phyloP scores from a whole-genome alignment of 2,329 filamentous ascomycete genomes.

The Microdochium bolleyi region DNA sequence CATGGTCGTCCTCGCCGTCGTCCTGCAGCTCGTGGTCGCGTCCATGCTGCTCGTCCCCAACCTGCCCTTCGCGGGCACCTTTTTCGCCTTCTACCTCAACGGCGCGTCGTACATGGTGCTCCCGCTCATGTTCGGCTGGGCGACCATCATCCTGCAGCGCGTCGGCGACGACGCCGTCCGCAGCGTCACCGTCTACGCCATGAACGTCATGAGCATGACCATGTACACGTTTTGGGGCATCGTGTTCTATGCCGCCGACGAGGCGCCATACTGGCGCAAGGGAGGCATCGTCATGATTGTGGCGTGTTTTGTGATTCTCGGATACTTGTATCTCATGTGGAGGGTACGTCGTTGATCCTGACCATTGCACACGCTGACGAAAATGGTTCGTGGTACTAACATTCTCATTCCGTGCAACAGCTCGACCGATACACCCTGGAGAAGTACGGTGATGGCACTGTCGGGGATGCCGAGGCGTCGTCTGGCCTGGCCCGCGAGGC shows the following conservation, averaged over 20 bases:
- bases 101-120: constrained; percentile 30
- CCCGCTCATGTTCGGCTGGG: constrained; percentile 28
- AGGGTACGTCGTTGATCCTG: background rate
- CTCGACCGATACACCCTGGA: background rate
- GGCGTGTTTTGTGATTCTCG: constrained; percentile 6
- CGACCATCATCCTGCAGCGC: constrained; percentile 25
- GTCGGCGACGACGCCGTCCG: constrained; percentile 30
- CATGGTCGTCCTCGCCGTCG: constrained; percentile 22
- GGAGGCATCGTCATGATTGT: constrained; percentile 22
- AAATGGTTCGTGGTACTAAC: too few relatives aligned
- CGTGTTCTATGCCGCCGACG: constrained; percentile 28
- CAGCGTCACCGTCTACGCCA: constrained; percentile 28
- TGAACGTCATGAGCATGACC: constrained; percentile 28
- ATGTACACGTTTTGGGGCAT: constrained; percentile 38
- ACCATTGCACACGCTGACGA: constrained; percentile 4
- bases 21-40: constrained; percentile 22
- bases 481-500: background rate
- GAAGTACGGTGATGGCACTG: background rate
- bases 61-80: constrained; percentile 20
- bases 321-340: background rate
- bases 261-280: constrained; percentile 32
- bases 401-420: too few relatives aligned
- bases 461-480: background rate
- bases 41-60: constrained; percentile 21
- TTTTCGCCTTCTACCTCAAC: constrained; percentile 27